Percentiles rank a stretch among this genome's conserved stretches.
phyloP scores from a whole-genome alignment of 2,329 filamentous ascomycete genomes.

The Fusarium burgessii region DNA sequence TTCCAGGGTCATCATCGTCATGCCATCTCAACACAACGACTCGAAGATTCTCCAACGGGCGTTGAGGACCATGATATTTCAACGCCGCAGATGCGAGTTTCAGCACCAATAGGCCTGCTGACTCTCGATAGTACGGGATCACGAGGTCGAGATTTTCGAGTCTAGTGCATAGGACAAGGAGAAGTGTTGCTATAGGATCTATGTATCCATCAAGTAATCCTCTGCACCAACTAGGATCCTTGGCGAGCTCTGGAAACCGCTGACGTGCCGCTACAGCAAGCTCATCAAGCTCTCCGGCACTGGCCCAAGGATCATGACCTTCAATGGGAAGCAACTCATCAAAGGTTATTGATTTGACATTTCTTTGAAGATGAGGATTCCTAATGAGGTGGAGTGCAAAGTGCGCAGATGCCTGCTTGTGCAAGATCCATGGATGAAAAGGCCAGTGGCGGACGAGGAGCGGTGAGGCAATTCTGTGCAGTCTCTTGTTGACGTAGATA shows the following conservation, averaged over 20 bases:
- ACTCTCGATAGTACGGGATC: neutral
- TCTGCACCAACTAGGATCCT: neutral
- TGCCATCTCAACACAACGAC: neutral
- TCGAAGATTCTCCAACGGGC: neutral
- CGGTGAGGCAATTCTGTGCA: neutral
- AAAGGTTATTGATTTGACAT: neutral
- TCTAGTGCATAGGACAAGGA: neutral
- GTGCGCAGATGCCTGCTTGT: neutral
- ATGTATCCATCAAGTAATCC: rapidly evolving
- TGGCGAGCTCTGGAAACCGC: neutral
- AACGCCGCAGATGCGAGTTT: neutral
- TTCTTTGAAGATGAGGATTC: neutral
- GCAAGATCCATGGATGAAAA: neutral
- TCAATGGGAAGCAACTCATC: neutral
- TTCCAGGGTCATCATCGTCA: rapidly evolving
- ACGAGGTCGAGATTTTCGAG: neutral
- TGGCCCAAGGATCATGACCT: neutral
- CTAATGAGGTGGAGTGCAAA: neutral
- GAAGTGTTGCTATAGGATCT: neutral
- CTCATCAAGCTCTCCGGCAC: neutral
- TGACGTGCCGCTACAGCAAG: neutral
- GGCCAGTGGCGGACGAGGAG: neutral
- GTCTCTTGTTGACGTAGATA: neutral
- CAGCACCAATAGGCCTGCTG: neutral
- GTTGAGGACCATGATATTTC: rapidly evolving